phyloP scores from a whole-genome alignment of 257 asterid genomes.

The Rhazya stricta region DNA sequence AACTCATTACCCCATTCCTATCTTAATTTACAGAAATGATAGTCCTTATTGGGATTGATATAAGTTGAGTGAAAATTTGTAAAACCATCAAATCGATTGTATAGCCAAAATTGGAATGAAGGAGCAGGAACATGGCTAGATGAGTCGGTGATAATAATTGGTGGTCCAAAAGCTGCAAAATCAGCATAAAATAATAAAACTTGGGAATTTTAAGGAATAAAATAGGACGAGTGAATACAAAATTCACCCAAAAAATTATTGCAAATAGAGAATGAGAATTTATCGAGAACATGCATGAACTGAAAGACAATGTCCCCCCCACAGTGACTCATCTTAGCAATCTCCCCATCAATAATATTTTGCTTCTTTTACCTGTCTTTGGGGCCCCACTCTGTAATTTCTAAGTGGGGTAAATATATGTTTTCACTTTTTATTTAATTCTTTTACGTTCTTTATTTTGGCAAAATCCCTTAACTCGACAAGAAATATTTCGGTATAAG shows the following conservation, averaged over 20 bases:
- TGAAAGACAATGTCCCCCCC: conserved; percentile 11
- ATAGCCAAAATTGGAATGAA: too few species aligned
- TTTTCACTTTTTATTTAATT: neutral
- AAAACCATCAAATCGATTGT: too few species aligned
- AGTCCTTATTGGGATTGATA: too few species aligned
- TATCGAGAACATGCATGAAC: conserved; percentile 17
- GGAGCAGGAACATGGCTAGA: too few species aligned
- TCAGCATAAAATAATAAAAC: neutral
- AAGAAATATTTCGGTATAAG: too few species aligned
- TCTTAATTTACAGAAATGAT: too few species aligned
- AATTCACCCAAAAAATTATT: neutral
- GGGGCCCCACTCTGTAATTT: neutral
- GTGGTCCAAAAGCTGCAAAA: neutral
- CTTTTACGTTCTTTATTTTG: neutral
- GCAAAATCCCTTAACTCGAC: too few species aligned
- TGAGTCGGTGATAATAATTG: conserved; percentile 3
- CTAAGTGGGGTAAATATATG: neutral
- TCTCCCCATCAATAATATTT: neutral
- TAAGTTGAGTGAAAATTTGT: too few species aligned
- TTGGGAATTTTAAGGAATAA: neutral
- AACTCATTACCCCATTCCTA: too few species aligned
- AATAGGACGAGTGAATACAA: conserved; percentile 11
- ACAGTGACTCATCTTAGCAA: conserved; percentile 13
- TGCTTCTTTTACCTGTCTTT: neutral
- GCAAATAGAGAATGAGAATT: neutral